Evolutionary conservation across 768 basidiomycete species (phyloP).

Genomic region (Mrakia hoshinonis): DNA sequence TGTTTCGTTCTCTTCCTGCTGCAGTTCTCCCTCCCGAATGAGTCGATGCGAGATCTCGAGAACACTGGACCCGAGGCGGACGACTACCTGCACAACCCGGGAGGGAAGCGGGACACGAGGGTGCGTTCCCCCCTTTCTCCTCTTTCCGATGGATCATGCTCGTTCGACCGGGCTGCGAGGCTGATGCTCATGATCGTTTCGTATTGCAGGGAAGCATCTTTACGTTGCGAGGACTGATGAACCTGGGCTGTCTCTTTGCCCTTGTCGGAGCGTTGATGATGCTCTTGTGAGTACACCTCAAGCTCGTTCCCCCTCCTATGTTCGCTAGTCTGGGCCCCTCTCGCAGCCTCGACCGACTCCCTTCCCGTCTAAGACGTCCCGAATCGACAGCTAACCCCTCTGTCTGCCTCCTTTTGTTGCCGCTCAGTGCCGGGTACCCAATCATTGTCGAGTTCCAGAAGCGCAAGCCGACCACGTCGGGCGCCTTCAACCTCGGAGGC

Average conservation of each 20-base stretch:
- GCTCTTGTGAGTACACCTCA: constrained; percentile 44
- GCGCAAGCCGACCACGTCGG: constrained; percentile 35
- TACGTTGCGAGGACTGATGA: constrained; percentile 62
- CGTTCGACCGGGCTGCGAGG: not conserved
- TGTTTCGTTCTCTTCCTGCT: not conserved
- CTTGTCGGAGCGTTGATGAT: constrained; percentile 45
- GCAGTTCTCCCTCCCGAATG: constrained; percentile 11
- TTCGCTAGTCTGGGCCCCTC: too few relatives aligned
- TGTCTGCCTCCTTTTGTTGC: not conserved
- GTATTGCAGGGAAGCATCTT: constrained; percentile 51
- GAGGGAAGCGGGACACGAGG: not conserved
- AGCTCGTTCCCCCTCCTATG: not conserved
- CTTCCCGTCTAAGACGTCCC: not conserved
- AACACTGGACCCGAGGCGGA: constrained; percentile 38
- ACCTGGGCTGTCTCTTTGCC: constrained; percentile 60
- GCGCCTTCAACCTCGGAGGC: constrained; percentile 76
- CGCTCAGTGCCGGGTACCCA: constrained; percentile 60
- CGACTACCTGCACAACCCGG: constrained; percentile 38
- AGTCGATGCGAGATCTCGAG: not conserved
- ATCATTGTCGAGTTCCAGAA: constrained; percentile 54
- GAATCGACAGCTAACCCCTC: constrained; percentile 10
- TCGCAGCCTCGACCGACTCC: not conserved
- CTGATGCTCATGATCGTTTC: not conserved
- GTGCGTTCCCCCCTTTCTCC: not conserved
- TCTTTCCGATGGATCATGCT: not conserved